Evolutionary conservation across 2,329 filamentous ascomycete genomes (phyloP).

Genomic region (Pestalotiopsis sp.): DNA sequence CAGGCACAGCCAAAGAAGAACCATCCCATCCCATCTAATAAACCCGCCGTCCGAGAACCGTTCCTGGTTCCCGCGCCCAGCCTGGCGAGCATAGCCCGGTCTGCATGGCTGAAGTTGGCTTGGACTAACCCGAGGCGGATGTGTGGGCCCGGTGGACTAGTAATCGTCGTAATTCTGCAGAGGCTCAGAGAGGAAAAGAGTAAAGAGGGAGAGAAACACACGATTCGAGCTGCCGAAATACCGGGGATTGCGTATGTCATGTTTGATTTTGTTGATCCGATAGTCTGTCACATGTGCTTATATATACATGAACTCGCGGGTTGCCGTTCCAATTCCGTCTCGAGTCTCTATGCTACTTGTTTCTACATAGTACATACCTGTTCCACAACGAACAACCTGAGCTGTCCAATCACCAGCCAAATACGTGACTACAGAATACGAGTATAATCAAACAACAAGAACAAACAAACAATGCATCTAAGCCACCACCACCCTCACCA

Average conservation of each 20-base stretch:
- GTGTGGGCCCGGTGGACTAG: not conserved
- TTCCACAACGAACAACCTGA: too few relatives aligned
- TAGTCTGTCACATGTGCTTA: not conserved
- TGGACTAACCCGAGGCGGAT: not conserved
- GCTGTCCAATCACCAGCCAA: too few relatives aligned
- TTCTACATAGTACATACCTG: not conserved
- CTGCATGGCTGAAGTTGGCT: not conserved
- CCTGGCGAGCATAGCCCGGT: not conserved
- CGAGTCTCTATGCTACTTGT: not conserved
- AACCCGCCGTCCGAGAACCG: not conserved
- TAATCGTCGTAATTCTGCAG: not conserved
- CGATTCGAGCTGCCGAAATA: not conserved
- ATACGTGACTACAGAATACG: not conserved
- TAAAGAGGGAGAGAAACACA: not conserved
- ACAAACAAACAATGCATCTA: not conserved
- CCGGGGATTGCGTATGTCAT: not conserved
- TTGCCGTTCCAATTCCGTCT: not conserved
- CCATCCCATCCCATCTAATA: not conserved
- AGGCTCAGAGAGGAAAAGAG: not conserved
- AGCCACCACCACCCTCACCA: not conserved
- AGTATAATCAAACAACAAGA: not conserved
- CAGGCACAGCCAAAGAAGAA: too few relatives aligned
- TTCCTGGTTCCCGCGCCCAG: not conserved
- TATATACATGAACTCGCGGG: not conserved
- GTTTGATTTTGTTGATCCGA: not conserved